phyloP scores from a whole-genome alignment of 352 stramenopile genomes.

The Nothophytophthora sp. region DNA sequence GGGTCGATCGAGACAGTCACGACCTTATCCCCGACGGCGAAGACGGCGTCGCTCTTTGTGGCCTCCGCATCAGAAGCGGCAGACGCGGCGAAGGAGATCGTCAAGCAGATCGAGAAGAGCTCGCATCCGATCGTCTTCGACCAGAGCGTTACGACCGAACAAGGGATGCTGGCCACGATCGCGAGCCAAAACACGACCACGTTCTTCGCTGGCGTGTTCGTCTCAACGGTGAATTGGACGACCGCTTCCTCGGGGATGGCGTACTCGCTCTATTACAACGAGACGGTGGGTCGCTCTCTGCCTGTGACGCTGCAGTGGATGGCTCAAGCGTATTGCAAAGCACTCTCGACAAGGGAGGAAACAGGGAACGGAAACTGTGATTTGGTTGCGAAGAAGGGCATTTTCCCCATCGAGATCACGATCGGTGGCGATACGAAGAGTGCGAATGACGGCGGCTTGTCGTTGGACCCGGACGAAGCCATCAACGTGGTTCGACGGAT shows the following conservation, averaged over 20 bases:
- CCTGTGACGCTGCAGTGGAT: constrained; percentile 62
- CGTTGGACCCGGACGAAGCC: constrained; percentile 33
- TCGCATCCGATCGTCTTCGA: constrained; percentile 31
- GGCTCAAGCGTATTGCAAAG: constrained; percentile 60
- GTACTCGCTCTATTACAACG: constrained; percentile 72
- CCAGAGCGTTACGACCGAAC: constrained; percentile 20
- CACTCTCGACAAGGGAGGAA: constrained; percentile 19
- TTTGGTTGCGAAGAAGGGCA: constrained; percentile 49
- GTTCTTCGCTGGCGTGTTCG: constrained; percentile 61
- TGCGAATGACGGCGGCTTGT: constrained; percentile 16
- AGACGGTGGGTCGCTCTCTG: constrained; percentile 58
- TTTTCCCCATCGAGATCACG: constrained; percentile 36
- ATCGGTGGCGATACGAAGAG: constrained; percentile 17
- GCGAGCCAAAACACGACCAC: constrained; percentile 36
- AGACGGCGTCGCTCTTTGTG: constrained; percentile 47
- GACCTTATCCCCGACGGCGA: constrained; percentile 35
- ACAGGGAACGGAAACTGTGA: constrained; percentile 33
- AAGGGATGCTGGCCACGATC: constrained; percentile 47
- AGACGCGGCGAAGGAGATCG: constrained; percentile 25
- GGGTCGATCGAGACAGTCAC: constrained; percentile 53
- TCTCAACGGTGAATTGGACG: constrained; percentile 43
- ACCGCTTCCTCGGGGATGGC: constrained; percentile 15
- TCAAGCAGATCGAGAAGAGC: constrained; percentile 29
- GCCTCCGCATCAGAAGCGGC: constrained; percentile 24
- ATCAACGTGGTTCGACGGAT: constrained; percentile 74